A percentile compares a stretch with the other conserved stretches of the same genome.
These are phyloP conservation scores for Suillus ampliporus DNA, from an alignment of 768 basidiomycete genomes.

Conservation along the genomic window DNA sequence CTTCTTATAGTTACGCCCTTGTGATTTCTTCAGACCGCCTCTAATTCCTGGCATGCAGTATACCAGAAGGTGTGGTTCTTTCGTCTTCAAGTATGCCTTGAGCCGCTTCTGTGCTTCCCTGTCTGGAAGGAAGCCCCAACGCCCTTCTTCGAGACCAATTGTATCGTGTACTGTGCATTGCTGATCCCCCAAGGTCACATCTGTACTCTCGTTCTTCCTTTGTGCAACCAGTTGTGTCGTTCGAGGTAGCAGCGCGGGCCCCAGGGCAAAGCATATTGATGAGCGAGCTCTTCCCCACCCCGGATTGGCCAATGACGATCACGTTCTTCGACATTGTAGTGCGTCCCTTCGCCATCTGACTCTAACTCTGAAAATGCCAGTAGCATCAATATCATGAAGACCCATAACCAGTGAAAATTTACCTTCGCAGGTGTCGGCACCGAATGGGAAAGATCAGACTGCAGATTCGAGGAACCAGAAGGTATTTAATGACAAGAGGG, in stretches of 20 bases:
- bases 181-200: background rate
- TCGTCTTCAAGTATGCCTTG: background rate
- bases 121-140: background rate
- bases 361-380: background rate
- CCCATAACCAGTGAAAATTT: background rate
- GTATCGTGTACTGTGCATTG: background rate
- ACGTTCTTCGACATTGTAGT: background rate
- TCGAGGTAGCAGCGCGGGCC: background rate
- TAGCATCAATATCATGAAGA: background rate
- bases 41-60: background rate
- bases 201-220: rapidly evolving
- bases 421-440: background rate
- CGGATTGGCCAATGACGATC: background rate
- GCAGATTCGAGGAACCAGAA: background rate
- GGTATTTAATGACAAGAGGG: background rate
- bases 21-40: background rate
- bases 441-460: background rate
- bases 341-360: background rate
- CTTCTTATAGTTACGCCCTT: background rate
- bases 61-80: background rate
- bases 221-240: background rate
- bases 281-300: background rate
- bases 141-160: background rate
- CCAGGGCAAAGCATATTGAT: background rate
- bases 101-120: background rate